phyloP scores from a whole-genome alignment of 2,329 filamentous ascomycete genomes.

The Botrytis fragariae region DNA sequence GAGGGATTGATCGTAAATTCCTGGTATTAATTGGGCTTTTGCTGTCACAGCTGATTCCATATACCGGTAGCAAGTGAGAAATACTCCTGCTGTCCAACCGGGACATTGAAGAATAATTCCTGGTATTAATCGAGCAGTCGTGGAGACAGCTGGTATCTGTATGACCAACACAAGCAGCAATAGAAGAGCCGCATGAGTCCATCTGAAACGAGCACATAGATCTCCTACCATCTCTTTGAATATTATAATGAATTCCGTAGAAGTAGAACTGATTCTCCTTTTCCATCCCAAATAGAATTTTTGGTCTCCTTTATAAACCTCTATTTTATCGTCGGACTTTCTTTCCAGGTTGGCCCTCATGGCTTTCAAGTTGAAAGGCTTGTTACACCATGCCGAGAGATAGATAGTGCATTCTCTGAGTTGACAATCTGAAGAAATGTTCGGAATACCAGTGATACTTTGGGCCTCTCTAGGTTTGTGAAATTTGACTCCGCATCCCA shows the following conservation, averaged over 20 bases:
- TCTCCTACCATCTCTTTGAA: neutral
- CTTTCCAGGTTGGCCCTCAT: neutral
- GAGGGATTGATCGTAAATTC: neutral
- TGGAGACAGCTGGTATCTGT: neutral
- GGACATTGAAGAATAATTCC: neutral
- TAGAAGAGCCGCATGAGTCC: neutral
- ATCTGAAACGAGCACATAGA: neutral
- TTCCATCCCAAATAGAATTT: too few species aligned
- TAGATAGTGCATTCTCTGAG: neutral
- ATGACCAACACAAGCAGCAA: neutral
- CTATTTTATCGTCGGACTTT: neutral
- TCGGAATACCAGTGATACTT: accelerated
- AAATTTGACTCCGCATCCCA: neutral
- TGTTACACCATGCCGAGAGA: neutral
- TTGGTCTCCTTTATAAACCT: neutral
- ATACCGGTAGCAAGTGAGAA: neutral
- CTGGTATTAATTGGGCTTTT: neutral
- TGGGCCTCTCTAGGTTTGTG: neutral
- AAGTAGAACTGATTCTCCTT: neutral
- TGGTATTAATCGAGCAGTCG: neutral
- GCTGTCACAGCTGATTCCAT: neutral
- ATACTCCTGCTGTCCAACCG: neutral
- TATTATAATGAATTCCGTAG: too few species aligned
- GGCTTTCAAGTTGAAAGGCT: neutral
- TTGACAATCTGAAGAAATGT: neutral